phyloP scores from a whole-genome alignment of 169 alveolate species.

The Plasmodium gonderi region DNA sequence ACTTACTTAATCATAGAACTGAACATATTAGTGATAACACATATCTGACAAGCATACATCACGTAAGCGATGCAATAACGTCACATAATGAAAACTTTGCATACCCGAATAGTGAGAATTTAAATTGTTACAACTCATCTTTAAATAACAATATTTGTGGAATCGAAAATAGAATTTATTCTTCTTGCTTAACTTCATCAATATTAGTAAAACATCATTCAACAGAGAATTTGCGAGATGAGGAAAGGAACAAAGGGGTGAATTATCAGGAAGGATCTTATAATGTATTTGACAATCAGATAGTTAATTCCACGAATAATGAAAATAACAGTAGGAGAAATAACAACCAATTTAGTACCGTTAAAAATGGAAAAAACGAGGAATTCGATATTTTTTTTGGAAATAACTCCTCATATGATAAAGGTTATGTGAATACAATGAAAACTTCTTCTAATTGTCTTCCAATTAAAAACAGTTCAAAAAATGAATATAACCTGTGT shows the following conservation, averaged over 20 bases:
- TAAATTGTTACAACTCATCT: not conserved
- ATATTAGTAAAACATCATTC: not conserved
- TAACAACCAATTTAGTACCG: not conserved
- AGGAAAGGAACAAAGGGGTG: not conserved
- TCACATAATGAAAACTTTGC: conserved; percentile 28
- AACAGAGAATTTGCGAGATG: not conserved
- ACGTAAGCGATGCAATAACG: conserved; percentile 38
- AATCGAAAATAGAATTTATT: not conserved
- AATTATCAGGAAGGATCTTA: not conserved
- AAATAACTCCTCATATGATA: not conserved
- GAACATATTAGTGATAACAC: conserved; percentile 47
- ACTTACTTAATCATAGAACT: conserved; percentile 23
- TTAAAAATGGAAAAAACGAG: not conserved
- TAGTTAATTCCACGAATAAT: not conserved
- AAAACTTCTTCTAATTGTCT: not conserved
- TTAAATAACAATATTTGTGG: not conserved
- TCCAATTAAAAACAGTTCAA: conserved; percentile 7
- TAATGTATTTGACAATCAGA: not conserved
- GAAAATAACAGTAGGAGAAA: not conserved
- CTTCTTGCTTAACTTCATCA: conserved; percentile 21
- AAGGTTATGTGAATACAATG: not conserved
- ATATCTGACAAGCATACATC: conserved; percentile 31
- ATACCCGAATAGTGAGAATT: not conserved
- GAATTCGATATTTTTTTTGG: not conserved
- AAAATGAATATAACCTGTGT: not conserved